These are phyloP conservation scores for Gypsophila paniculata DNA, from an alignment of 179 eudicot genomes.

Conservation along the genomic window DNA sequence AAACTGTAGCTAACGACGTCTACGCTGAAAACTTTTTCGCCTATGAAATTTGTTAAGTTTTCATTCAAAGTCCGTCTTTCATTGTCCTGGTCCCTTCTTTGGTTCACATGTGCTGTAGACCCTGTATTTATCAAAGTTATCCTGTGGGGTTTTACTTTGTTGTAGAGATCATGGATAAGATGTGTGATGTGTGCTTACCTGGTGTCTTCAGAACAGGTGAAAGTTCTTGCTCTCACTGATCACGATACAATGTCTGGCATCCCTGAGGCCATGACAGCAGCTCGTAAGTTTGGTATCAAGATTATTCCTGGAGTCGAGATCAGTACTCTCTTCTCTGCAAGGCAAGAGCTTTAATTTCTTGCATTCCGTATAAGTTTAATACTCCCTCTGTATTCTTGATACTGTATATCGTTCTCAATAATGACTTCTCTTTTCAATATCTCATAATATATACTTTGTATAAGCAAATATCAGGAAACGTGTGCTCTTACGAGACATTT, in stretches of 20 bases:
- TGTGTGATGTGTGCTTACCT: slow-evolving; percentile 30
- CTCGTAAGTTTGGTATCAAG: slow-evolving; percentile 74
- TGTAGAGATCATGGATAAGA: slow-evolving; percentile 19
- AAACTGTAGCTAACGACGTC: not conserved
- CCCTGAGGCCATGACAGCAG: slow-evolving; percentile 83
- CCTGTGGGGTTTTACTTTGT: not conserved
- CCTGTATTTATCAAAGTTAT: not conserved
- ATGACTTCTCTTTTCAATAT: too few relatives aligned
- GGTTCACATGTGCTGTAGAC: not conserved
- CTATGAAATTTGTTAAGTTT: not conserved
- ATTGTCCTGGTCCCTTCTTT: not conserved
- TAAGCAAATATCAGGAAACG: too few relatives aligned
- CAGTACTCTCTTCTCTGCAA: slow-evolving; percentile 66
- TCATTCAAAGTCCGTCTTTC: not conserved
- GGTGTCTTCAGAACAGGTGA: slow-evolving; percentile 79
- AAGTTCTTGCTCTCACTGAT: slow-evolving; percentile 93
- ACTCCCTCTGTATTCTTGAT: too few relatives aligned
- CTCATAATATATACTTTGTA: too few relatives aligned
- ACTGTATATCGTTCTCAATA: too few relatives aligned
- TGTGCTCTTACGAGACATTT: too few relatives aligned
- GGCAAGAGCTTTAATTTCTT: slow-evolving; percentile 34
- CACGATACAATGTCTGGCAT: slow-evolving; percentile 98
- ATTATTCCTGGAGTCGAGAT: slow-evolving; percentile 97
- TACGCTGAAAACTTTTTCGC: not conserved
- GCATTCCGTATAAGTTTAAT: too few relatives aligned